These are phyloP conservation scores for Trichoderma virens DNA, from an alignment of 495 filamentous ascomycete species.

Conservation along the genomic window DNA sequence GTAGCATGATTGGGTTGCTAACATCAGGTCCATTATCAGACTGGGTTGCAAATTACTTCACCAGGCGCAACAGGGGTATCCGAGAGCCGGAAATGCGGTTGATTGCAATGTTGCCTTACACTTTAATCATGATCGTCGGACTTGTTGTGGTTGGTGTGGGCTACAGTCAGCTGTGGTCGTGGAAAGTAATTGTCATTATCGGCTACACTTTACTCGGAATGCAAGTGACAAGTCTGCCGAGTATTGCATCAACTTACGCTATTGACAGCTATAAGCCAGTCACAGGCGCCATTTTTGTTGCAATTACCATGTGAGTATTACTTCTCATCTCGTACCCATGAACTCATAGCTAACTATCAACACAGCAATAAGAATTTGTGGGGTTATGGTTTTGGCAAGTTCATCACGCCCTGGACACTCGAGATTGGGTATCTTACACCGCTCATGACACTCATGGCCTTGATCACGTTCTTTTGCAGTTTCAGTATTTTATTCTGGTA, in stretches of 20 bases:
- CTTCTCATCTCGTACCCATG: background rate
- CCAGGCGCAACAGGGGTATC: conserved; percentile 47
- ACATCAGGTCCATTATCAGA: conserved; percentile 51
- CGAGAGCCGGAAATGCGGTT: conserved; percentile 58
- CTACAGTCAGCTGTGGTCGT: conserved; percentile 50
- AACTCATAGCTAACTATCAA: background rate
- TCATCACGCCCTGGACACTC: conserved; percentile 35
- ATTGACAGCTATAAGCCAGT: conserved; percentile 55
- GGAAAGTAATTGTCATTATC: conserved; percentile 43
- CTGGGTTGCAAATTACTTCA: conserved; percentile 46
- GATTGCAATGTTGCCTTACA: conserved; percentile 51
- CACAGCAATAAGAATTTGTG: conserved; percentile 43
- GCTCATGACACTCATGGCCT: conserved; percentile 41
- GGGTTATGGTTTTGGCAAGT: conserved; percentile 46
- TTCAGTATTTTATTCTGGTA: conserved; percentile 49
- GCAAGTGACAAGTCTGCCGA: conserved; percentile 50
- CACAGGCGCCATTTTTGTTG: conserved; percentile 43
- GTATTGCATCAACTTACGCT: conserved; percentile 42
- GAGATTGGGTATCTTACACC: conserved; percentile 21
- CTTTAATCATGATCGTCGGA: conserved; percentile 51
- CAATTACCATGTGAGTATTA: conserved; percentile 34
- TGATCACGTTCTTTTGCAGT: conserved; percentile 45
- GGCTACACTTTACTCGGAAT: conserved; percentile 47
- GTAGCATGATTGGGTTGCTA: conserved; percentile 45
- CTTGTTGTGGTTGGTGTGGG: conserved; percentile 54